Evolutionary conservation across 352 stramenopile genomes (phyloP), one percentile per base, ranked within the genome.

Genomic region (Pythium aristosporum): DNA sequence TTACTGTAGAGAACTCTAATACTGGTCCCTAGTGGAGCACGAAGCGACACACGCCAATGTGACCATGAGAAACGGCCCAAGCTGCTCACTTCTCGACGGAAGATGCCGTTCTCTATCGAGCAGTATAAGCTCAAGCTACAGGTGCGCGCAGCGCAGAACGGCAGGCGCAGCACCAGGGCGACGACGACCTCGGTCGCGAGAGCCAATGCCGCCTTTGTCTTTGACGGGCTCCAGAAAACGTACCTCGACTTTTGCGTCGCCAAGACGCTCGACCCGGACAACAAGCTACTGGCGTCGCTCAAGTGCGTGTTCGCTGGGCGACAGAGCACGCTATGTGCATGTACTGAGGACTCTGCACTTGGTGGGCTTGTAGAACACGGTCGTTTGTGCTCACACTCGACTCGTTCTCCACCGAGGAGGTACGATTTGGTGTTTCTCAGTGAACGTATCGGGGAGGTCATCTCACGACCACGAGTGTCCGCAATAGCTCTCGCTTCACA

Each of bases 171-270:
- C 1, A 2, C 28, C 36, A 62, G 41, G 20, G 10, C 32, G 6
- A 47, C 37, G 52, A 1, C 52, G 36, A 21, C 52, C 5, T 37
- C 39, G 13, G 18, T n/a, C 12, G 16, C 23, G 1, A 18, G 43
- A 13, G 21, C 46, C 32, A 36, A 37, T 30, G n/a, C 32, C n/a
- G 62, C 69, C 41, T 53, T 67, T 16, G 53, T 52, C 15, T 74
- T 64, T 46, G 51, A 64, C 2, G 57, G 56, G 21, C 28, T 63
- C 8, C 81, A 90, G 60, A 72, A 82, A 54, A 60, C 67, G 54
- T 90, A 90, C 61, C 65, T 88, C 34, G 69, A 80, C 49, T 77
- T 74, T 16, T 88, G 81, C 46, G 74, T 87, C 30, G 73, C 82
- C 30, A 85, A 80, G 51, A 69, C 69, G 47, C 55, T 81, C 15